Conservation (phyloP, 352 stramenopile species). For the Globisporangium middletonii region DNA sequence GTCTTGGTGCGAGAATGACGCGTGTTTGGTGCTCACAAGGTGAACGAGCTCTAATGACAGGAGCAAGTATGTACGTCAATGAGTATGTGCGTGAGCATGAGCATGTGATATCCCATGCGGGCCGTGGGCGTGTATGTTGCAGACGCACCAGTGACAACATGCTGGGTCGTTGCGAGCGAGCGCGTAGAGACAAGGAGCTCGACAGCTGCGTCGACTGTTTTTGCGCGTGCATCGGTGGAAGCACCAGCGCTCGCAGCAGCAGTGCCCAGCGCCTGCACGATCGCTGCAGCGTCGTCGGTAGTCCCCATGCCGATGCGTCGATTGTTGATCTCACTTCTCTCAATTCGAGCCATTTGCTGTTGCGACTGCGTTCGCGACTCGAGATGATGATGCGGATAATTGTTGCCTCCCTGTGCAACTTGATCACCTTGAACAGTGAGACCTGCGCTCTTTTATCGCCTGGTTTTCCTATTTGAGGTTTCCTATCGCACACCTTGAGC, state of each 20-base stretch:
- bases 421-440: too few relatives aligned
- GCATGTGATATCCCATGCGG: background rate
- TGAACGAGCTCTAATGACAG: background rate
- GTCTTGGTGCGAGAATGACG: background rate
- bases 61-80: background rate
- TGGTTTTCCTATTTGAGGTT: too few relatives aligned
- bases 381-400: too few relatives aligned
- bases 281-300: background rate
- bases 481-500: too few relatives aligned
- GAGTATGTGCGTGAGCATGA: background rate
- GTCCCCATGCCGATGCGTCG: conserved; percentile 1
- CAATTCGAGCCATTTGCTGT: too few relatives aligned
- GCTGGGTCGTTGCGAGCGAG: conserved; percentile 12
- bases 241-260: background rate
- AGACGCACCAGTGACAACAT: conserved; percentile 6
- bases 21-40: background rate
- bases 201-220: conserved; percentile 8
- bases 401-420: too few relatives aligned
- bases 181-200: conserved; percentile 7
- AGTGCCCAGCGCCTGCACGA: conserved; percentile 6
- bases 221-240: background rate
- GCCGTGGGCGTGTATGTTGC: background rate
- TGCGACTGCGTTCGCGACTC: too few relatives aligned
- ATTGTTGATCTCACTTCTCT: background rate
- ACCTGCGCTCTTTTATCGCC: too few relatives aligned